Evolutionary conservation across 129 eudicot species (phyloP).

Genomic region (Ambrosia trifida): DNA sequence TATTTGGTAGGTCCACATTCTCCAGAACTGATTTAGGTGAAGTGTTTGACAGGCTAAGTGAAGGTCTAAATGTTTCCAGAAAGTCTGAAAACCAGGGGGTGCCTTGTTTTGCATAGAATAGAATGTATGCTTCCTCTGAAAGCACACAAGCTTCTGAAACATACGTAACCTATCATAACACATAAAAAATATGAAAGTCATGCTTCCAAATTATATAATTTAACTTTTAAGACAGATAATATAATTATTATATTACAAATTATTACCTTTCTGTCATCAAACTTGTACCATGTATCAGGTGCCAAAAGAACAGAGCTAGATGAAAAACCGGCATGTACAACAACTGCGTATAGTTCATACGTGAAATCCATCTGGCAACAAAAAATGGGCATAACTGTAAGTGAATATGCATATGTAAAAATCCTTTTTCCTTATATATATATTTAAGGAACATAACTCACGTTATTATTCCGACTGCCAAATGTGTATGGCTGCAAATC

Average conservation of each 20-base stretch:
- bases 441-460: constrained; percentile 35
- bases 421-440: not conserved
- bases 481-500: constrained; percentile 71
- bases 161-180: constrained; percentile 47
- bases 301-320: constrained; percentile 65
- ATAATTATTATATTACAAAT: not conserved
- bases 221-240: not conserved
- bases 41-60: constrained; percentile 38
- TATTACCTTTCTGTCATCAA: constrained; percentile 82
- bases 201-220: not conserved
- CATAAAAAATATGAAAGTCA: too few species aligned
- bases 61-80: constrained; percentile 53
- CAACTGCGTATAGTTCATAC: constrained; percentile 73
- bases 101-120: constrained; percentile 73
- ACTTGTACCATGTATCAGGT: constrained; percentile 72
- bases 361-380: constrained; percentile 49
- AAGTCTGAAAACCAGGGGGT: constrained; percentile 70
- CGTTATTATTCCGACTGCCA: constrained; percentile 37
- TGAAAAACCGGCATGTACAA: constrained; percentile 73
- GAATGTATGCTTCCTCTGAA: constrained; percentile 74
- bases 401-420: not conserved
- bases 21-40: constrained; percentile 92
- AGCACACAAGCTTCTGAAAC: constrained; percentile 60
- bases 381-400: not conserved
- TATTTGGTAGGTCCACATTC: constrained; percentile 32